Conservation (phyloP, 441 rosid species). For the Lepidium campestre region DNA sequence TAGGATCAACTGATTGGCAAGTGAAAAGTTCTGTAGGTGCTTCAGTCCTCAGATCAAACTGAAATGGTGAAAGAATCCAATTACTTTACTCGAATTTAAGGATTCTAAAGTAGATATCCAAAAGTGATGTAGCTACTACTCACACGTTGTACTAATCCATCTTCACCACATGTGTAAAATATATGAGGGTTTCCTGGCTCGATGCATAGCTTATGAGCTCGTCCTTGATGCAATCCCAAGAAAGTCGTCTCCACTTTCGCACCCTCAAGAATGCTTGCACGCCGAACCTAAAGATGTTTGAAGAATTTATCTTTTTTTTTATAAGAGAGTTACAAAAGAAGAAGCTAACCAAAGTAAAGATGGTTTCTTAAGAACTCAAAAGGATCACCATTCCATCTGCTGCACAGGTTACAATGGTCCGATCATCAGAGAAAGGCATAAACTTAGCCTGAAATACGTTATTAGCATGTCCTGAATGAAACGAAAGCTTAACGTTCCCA, state of each 20-base stretch:
- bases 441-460: constrained; percentile 89
- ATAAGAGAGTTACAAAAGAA: background rate
- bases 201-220: constrained; percentile 75
- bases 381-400: constrained; percentile 82
- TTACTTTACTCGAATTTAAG: background rate
- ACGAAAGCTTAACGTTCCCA: constrained; percentile 57
- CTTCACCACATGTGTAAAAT: constrained; percentile 87
- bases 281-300: constrained; percentile 49
- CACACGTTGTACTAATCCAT: constrained; percentile 87
- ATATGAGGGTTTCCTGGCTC: constrained; percentile 90
- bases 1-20: constrained; percentile 38
- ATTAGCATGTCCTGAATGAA: constrained; percentile 64
- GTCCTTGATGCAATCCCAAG: constrained; percentile 58
- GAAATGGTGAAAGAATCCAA: constrained; percentile 21
- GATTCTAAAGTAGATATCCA: background rate
- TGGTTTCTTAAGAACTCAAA: background rate
- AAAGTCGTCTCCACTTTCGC: constrained; percentile 52
- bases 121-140: constrained; percentile 26
- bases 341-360: background rate
- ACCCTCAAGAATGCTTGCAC: constrained; percentile 61
- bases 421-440: constrained; percentile 79
- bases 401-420: constrained; percentile 86
- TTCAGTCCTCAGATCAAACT: constrained; percentile 80
- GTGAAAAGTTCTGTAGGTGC: constrained; percentile 66
- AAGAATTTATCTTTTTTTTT: background rate